Evolutionary conservation across 1,284 basidiomycete genomes (phyloP).

Genomic region (Tilletia setariae): DNA sequence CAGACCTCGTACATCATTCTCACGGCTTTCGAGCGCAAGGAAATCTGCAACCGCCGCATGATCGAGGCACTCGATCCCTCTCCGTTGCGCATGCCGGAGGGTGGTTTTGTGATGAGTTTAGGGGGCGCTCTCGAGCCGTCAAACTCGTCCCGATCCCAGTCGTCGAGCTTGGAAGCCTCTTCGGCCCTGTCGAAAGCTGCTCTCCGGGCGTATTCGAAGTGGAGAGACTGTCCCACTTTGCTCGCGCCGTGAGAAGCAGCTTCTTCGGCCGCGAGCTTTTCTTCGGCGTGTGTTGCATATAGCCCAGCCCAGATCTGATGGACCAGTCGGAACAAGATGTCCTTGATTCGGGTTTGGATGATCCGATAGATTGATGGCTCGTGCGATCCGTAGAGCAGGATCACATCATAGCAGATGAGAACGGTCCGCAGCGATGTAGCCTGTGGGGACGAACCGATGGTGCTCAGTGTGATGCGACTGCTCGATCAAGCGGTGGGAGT

Average conservation of each 20-base stretch:
- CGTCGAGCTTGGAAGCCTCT: not conserved
- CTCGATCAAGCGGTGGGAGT: too few species aligned
- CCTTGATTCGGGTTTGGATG: constrained; percentile 29
- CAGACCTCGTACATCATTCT: constrained; percentile 38
- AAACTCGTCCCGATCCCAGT: not conserved
- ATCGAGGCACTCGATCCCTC: constrained; percentile 2
- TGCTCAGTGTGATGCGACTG: not conserved
- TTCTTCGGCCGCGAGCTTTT: constrained; percentile 6
- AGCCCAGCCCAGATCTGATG: constrained; percentile 53
- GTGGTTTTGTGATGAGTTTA: constrained; percentile 1
- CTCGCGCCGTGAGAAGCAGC: not conserved
- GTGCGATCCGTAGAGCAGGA: constrained; percentile 67
- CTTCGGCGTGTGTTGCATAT: constrained; percentile 46
- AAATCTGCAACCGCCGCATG: constrained; percentile 30
- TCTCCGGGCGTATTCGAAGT: constrained; percentile 14
- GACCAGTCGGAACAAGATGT: constrained; percentile 42
- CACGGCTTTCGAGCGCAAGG: constrained; percentile 56
- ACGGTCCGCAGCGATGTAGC: constrained; percentile 78
- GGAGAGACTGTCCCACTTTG: constrained; percentile 12
- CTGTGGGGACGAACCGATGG: not conserved
- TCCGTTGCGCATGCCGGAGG: constrained; percentile 7
- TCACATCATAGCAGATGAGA: constrained; percentile 73
- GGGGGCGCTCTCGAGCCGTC: not conserved
- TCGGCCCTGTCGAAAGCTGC: not conserved
- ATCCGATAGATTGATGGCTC: constrained; percentile 32